These are phyloP conservation scores for Amesomyces nigricolor DNA, from an alignment of 2,329 filamentous ascomycete genomes.

Conservation along the genomic window DNA sequence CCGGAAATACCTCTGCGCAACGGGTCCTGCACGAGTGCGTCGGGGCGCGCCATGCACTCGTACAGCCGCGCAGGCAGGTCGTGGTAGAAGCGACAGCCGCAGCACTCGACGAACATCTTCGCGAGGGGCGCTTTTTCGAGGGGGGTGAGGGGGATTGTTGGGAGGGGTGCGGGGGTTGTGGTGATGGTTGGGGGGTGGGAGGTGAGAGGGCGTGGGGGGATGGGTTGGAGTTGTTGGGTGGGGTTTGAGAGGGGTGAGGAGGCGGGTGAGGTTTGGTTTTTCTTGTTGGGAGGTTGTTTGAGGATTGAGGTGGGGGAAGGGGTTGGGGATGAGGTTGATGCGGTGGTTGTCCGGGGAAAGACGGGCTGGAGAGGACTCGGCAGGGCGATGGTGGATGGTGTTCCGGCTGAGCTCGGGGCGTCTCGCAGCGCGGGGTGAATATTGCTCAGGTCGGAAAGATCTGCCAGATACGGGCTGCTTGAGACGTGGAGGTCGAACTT, in stretches of 20 bases:
- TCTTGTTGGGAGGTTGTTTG: constrained; percentile 19
- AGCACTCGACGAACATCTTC: constrained; percentile 62
- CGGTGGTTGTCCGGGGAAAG: constrained; percentile 12
- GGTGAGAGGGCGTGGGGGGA: too few relatives aligned
- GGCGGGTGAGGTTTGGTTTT: constrained; percentile 13
- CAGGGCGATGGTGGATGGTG: constrained; percentile 15
- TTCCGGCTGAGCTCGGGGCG: constrained; percentile 3
- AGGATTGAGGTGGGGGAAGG: constrained; percentile 21
- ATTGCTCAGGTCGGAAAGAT: constrained; percentile 3
- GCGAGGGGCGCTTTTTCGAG: constrained; percentile 38
- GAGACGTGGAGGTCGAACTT: constrained; percentile 9
- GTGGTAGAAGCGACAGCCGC: constrained; percentile 58
- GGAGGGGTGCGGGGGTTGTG: constrained; percentile 5
- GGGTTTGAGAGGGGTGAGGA: constrained; percentile 27
- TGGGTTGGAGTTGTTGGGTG: constrained; percentile 20
- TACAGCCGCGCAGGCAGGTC: constrained; percentile 61
- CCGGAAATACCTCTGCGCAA: constrained; percentile 46
- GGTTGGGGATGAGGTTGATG: neutral
- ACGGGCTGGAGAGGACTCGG: constrained; percentile 7
- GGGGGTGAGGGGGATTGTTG: constrained; percentile 24
- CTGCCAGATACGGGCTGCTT: constrained; percentile 13
- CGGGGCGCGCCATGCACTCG: constrained; percentile 57
- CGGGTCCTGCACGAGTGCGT: constrained; percentile 48
- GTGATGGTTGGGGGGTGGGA: constrained; percentile 24
- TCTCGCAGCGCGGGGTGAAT: neutral